These are phyloP conservation scores for Globisporangium ultimum DNA, from an alignment of 352 stramenopile genomes.

Conservation along the genomic window DNA sequence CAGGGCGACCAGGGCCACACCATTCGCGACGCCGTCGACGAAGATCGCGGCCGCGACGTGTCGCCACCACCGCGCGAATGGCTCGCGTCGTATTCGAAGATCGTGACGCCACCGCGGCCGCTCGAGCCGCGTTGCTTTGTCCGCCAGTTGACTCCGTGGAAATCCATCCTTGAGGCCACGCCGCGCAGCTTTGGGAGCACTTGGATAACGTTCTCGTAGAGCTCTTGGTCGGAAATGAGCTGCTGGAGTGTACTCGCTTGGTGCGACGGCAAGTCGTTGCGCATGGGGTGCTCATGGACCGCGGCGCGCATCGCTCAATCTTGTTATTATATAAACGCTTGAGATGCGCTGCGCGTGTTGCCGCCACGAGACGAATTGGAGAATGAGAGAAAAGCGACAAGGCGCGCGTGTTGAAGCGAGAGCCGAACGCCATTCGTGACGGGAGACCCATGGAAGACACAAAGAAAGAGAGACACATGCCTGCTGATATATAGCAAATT, in stretches of 20 bases:
- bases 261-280: background rate
- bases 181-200: slow-evolving; percentile 28
- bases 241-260: slow-evolving; percentile 18
- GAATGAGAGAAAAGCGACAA: background rate
- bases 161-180: slow-evolving; percentile 15
- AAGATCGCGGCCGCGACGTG: background rate
- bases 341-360: background rate
- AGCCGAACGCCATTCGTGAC: no score
- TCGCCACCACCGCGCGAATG: background rate
- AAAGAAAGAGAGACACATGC: no score
- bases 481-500: no score
- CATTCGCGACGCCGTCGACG: background rate
- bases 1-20: slow-evolving; percentile 2
- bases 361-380: background rate
- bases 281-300: background rate
- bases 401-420: no score
- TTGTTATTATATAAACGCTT: background rate
- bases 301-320: background rate
- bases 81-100: slow-evolving; percentile 8
- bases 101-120: background rate
- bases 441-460: no score
- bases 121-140: slow-evolving; percentile 11
- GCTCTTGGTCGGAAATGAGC: slow-evolving; percentile 24
- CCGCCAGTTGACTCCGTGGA: slow-evolving; percentile 25
- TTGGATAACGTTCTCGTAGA: slow-evolving; percentile 22